Base-by-base conservation (phyloP, 305 asterid species). In the Fraxinus xanthoxyloides region DNA sequence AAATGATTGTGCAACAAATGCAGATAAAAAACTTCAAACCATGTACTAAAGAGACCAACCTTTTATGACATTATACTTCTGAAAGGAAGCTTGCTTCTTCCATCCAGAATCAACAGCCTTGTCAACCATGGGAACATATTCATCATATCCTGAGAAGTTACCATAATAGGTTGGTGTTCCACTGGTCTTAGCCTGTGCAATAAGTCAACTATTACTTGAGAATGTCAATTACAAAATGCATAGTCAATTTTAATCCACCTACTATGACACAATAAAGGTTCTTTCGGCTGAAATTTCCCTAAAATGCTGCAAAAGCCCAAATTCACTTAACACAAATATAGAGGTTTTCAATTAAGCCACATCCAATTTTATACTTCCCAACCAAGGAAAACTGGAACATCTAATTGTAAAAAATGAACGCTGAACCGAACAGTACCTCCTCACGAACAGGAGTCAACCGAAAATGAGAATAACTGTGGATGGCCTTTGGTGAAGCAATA, bases 61-160 rank as follows among this genome's bases (percentile, higher is more conserved):
- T 94, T 89, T 92, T 46, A 93, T 84, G 69, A 79, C 77, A 82
- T 63, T 67, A 48, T 87, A 89, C 82, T 89, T 94, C 76, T 86
- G 92, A 76, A 89, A 84, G 81, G 94, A 82, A 73, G 88, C 83
- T 78, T 83, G 95, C 89, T 92, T 94, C 90, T 94, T 96, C 97
- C 93, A 96, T 75, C 91, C 94, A 82, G 95, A 85, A 90, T 92
- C 99, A 80, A 96, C 99, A 77, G 98, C 98, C 90, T 96, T 96
- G 87, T 96, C 99, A 36, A 96, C 99, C 99, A 96, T 94, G 35
- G 99, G 99, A 76, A 96, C 98, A 86, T 93, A 94, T 83, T 96
- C 99, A 54, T 96, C 98, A 85, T 93, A 92, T 79, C 97, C 97
- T 38, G 93, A 86, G 83, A 89, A 91, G 81, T 87, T 89, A 77